Base-by-base conservation (phyloP, 257 asterid species). In the Scutellaria barbata region DNA sequence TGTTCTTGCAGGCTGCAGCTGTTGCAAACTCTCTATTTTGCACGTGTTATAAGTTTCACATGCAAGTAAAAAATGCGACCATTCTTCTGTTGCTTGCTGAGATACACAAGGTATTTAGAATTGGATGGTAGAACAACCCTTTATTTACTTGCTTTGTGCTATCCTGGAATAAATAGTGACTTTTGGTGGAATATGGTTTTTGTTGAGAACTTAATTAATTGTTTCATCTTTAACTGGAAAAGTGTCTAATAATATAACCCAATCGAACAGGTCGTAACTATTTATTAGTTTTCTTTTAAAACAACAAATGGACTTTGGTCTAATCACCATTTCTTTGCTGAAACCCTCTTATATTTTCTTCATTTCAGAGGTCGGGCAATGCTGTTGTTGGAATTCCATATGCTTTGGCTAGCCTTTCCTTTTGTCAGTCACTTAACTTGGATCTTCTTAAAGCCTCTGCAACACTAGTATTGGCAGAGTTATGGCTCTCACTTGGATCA, bases 381-480 rank as follows among this genome's bases (percentile, higher is more conserved):
- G 90, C 93, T 54, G 99, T 89, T 76, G 80, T 85, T 52, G 99
- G 99, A 76, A 92, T 95, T 69, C 98, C 96, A 20, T 92, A 95
- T 69, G 98, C 95, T 77, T 83, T 95, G 88, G 99, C 99, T 46
- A 86, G 98, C 81, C 89, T 95, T 64, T 95, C 98, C 65, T 91
- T 83, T 82, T 95, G 96, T 72, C 97, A 95, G 73, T 89, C 98
- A 47, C 89, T 89, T 77, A 95, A 95, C 79, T 78, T 92, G 83
- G 99, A 95, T 81, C 98, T 95, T 82, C 97, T 95, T 53, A 88
- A 88, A 78, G 96, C 96, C 76, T 88, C 98, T 40, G 97, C 95
- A 60, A 91, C 92, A 16, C 82, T 95, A 65, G 82, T 90, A 41
- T 78, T 95, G 72, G 95, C 99, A 25, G 96, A 95, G 85, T 75